phyloP scores from a whole-genome alignment of 495 filamentous ascomycete species.

The Parachaetomium inaequale region DNA sequence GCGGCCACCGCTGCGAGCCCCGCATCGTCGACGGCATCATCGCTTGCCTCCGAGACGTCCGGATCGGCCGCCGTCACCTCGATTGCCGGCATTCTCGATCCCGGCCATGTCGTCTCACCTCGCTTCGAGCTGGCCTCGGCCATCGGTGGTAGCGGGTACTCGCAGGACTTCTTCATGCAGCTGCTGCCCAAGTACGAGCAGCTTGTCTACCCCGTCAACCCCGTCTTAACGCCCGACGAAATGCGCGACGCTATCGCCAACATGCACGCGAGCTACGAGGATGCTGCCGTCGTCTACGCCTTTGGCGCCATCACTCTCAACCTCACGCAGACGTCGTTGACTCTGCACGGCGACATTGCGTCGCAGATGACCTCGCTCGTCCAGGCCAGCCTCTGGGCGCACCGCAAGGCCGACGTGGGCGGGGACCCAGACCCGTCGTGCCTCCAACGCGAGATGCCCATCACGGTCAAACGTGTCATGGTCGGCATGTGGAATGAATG shows the following conservation, averaged over 20 bases:
- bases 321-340: conserved; percentile 7
- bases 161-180: background rate
- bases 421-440: background rate
- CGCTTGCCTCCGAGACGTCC: no score
- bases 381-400: background rate
- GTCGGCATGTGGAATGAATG: conserved; percentile 5
- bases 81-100: background rate
- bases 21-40: no score
- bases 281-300: conserved; percentile 4
- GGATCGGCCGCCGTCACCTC: conserved; percentile 1
- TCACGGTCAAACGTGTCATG: background rate
- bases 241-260: background rate
- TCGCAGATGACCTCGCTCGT: conserved; percentile 2
- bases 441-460: conserved; percentile 4
- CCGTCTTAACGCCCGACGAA: conserved; percentile 4
- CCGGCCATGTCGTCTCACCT: background rate
- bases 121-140: background rate
- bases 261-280: conserved; percentile 9
- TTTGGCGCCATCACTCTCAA: conserved; percentile 8
- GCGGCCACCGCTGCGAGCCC: no score
- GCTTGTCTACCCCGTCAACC: conserved; percentile 7
- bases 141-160: background rate
- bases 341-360: background rate
- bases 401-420: background rate
- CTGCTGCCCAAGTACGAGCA: conserved; percentile 6